Base-by-base conservation (phyloP, 108 stramenopile species). In the Cyclotella atomus region DNA sequence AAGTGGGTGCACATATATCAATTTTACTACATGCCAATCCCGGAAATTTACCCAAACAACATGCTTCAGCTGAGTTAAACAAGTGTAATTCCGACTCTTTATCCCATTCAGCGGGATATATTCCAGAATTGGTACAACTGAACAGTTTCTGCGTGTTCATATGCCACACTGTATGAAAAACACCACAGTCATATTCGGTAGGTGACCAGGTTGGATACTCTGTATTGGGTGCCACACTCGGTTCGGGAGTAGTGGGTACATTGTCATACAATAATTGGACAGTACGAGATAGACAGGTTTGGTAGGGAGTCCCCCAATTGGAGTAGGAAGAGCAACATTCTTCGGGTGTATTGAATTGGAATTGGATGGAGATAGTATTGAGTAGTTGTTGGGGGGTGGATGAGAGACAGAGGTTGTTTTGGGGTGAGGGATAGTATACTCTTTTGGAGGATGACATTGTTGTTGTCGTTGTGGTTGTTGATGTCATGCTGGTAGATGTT, bases 91-190 rank as follows among this genome's bases (percentile, higher is more conserved):
- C 28, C 15, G 56, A 10, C 29, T 57, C 5, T n/a, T n/a, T 14
- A 28, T 16, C 32, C 56, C 56, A 57, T 57, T 57, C 56, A 16
- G 15, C 12, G 56, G 56, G 56, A 19, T 57, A 57, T n/a, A 57
- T 0, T 7, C 20, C 30, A 30, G 29, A 28, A 30, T 57, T 57
- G 0, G 56, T 57, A 15, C 56, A 57, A 30, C 29, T 14, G 29
- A 57, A 57, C 12, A 57, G 32, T 19, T 57, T 57, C 0, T 14
- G 29, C 2, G 56, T 57, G 30, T 30, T 57, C 56, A 57, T 57
- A 19, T 57, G 56, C 56, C 56, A 57, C 6, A 32, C 4, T 1
- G 1, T 10, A n/a, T 57, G 29, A 10, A 57, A 28, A n/a, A 1
- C 15, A 15, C 12, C 16, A 19, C 56, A 57, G n/a, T 57, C 56